Base-by-base conservation (phyloP, 2,329 filamentous ascomycete genomes). In the Leptographium procerum region DNA sequence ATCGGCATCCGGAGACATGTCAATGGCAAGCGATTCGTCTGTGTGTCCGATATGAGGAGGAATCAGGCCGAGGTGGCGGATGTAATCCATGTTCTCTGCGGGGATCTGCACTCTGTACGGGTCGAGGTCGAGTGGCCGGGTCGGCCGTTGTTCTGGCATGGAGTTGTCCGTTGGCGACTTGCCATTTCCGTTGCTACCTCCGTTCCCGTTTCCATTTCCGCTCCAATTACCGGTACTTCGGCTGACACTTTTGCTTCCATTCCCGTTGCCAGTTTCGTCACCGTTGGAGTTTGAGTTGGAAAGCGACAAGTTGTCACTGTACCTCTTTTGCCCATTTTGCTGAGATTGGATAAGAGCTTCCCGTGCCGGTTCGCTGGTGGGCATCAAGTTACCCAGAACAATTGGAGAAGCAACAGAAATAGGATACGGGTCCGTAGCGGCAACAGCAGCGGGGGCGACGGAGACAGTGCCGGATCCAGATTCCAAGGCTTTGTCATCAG, bases 81-180 rank as follows among this genome's bases (percentile, higher is more conserved):
- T 88, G 66, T 91, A 91, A 9, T 88, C 79, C 70, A 94, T 84
- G 61, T 94, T 95, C 1, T 94, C 88, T 0, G 79, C 75, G 0
- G 89, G 87, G 7, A 87, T 75, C 66, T 92, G 89, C 4, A 81
- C 77, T n/a, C 89, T 84, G 67, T 89, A 81, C 2, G 87, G 88
- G 64, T 95, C 89, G 14, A 94, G 72, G 66, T 95, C 89, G 45
- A 84, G 75, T 16, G 87, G 87, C 31, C 87, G 77, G 0, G 89
- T 94, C 1, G 89, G 87, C 55, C 89, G 78, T 69, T 95, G 89
- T 58, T 91, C 86, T 0, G 81, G 79, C 0, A 74, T 11, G 64
- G 68, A 54, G 57, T 69, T 14, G 67, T 69, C 2, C 9, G 72
- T 67, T 2, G 75, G 74, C 0, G 76, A 78, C 22, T 63, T 65